Evolutionary conservation across 108 stramenopile genomes (phyloP).

Genomic region (Skeletonema potamos): DNA sequence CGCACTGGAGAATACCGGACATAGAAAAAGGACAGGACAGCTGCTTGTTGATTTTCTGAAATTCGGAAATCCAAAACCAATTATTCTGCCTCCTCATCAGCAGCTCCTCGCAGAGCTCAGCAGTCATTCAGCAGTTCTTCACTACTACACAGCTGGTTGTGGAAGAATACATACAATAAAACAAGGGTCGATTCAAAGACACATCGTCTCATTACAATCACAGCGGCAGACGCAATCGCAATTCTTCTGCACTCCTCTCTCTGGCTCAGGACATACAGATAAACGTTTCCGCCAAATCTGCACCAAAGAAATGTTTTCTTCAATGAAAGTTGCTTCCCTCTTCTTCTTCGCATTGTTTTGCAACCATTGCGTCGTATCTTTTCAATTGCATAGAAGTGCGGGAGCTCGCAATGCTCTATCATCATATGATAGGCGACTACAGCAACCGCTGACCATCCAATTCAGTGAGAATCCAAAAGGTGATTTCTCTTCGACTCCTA

Average conservation of each 20-base stretch:
- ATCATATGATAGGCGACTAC: neutral
- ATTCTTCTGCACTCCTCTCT: neutral
- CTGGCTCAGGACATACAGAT: neutral
- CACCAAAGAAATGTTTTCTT: neutral
- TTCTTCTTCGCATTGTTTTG: neutral
- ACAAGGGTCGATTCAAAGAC: too few relatives aligned
- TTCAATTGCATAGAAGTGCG: slow-evolving; percentile 4
- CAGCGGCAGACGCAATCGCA: neutral
- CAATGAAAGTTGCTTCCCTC: neutral
- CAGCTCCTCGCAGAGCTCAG: too few relatives aligned
- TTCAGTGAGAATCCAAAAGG: slow-evolving; percentile 14
- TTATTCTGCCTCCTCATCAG: neutral
- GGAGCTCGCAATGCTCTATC: neutral
- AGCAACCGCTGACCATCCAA: slow-evolving; percentile 6
- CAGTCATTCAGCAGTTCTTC: neutral
- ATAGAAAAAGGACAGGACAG: too few relatives aligned
- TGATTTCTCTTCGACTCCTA: neutral
- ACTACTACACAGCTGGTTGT: too few relatives aligned
- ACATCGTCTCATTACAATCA: too few relatives aligned
- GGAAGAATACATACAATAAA: too few relatives aligned
- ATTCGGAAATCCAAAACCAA: neutral
- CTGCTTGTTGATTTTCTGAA: too few relatives aligned
- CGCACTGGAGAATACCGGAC: too few relatives aligned
- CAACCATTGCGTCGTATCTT: slow-evolving; percentile 1
- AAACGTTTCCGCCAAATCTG: neutral